Evolutionary conservation across 2,329 filamentous ascomycete genomes (phyloP).

Genomic region (Fusarium miscanthi): DNA sequence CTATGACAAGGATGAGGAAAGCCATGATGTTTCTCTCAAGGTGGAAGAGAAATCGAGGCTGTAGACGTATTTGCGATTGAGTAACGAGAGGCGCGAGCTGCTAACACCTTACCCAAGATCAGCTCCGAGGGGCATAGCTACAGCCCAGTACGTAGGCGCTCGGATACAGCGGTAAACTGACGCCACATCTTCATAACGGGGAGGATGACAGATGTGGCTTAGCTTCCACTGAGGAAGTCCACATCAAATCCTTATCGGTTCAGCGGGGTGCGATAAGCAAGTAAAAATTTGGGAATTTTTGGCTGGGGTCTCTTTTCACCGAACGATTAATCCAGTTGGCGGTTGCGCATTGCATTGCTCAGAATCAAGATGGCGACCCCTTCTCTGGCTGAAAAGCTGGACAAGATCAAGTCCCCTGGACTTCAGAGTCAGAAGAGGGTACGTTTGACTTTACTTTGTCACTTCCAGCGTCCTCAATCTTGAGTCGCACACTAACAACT

Average conservation of each 20-base stretch:
- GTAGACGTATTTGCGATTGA: slow-evolving; percentile 34
- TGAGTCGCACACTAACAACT: slow-evolving; percentile 25
- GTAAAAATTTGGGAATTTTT: slow-evolving; percentile 47
- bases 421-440: slow-evolving; percentile 96
- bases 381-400: slow-evolving; percentile 84
- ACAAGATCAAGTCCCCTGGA: slow-evolving; percentile 97
- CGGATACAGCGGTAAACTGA: slow-evolving; percentile 48
- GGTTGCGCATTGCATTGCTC: slow-evolving; percentile 46
- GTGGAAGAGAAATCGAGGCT: slow-evolving; percentile 39
- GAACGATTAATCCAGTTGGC: slow-evolving; percentile 42
- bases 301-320: slow-evolving; percentile 41
- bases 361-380: slow-evolving; percentile 58
- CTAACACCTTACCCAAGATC: slow-evolving; percentile 42
- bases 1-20: slow-evolving; percentile 90
- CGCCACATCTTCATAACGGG: slow-evolving; percentile 40
- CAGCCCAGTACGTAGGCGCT: slow-evolving; percentile 34
- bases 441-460: slow-evolving; percentile 44
- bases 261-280: slow-evolving; percentile 47
- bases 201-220: slow-evolving; percentile 30
- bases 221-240: not conserved
- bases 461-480: not conserved
- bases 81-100: slow-evolving; percentile 37
- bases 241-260: slow-evolving; percentile 39
- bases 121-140: slow-evolving; percentile 45
- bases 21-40: slow-evolving; percentile 70